Evolutionary conservation across 2,329 filamentous ascomycete genomes (phyloP).

Genomic region (Aspergillus fumigatus): DNA sequence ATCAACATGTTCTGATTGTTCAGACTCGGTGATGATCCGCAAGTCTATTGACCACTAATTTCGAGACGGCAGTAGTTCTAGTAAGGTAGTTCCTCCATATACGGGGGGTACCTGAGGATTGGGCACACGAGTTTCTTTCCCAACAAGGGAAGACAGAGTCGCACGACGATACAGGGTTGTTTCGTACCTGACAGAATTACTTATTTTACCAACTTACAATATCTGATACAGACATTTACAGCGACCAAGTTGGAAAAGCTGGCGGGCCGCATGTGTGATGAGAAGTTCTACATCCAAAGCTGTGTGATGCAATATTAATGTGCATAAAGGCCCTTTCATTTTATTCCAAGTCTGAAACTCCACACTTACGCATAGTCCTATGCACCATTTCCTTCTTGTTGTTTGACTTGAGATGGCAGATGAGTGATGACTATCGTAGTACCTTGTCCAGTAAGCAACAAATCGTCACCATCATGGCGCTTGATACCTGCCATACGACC

Average conservation of each 20-base stretch:
- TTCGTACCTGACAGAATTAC: neutral
- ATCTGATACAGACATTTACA: neutral
- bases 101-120: neutral
- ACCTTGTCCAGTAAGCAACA: too few species aligned
- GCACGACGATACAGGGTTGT: neutral
- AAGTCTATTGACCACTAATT: constrained; percentile 4
- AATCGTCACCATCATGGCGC: too few species aligned
- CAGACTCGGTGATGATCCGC: constrained; percentile 9
- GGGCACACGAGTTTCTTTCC: constrained; percentile 11
- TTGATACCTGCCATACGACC: neutral
- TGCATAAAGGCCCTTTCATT: neutral
- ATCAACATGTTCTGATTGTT: neutral
- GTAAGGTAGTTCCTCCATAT: neutral
- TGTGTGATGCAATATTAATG: neutral
- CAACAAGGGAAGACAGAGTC: constrained; percentile 1
- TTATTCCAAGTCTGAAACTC: neutral
- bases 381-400: neutral
- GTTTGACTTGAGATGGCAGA: neutral
- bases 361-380: neutral
- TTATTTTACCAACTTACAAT: neutral
- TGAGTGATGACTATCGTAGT: too few species aligned
- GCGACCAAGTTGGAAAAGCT: neutral
- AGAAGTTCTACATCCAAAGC: constrained; percentile 16
- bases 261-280: constrained; percentile 15
- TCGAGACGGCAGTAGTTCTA: neutral